Evolutionary conservation across 2,329 filamentous ascomycete species (phyloP), one percentile per base, ranked within the genome.

Genomic region (Dothiorella sarmentorum): DNA sequence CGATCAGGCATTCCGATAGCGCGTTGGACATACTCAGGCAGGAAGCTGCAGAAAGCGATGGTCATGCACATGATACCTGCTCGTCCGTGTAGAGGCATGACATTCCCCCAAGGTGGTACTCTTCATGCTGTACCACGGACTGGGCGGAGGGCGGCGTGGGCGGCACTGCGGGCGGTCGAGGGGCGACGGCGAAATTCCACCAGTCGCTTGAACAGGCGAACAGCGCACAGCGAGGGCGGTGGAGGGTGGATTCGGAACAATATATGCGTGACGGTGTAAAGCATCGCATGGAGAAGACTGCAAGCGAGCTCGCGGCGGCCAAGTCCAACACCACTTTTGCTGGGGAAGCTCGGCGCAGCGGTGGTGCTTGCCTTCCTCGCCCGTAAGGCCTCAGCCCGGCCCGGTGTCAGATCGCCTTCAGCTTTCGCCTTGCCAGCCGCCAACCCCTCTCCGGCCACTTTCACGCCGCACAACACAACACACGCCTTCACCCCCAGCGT

Each of bases 401-500:
- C 31, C 47, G 45, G 45, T 27, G 29, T 31, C 29, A 31, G 29
- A 31, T 31, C 29, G 29, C 29, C n/a, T n/a, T n/a, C n/a, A n/a
- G 22, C 18, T 18, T 22, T 33, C 18, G 44, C 44, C 47, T 31
- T 52, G 22, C 47, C 47, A 52, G 31, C 47, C 47, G 47, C 47
- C 47, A 52, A 52, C 47, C 47, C 47, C 47, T 52, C 47, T 52
- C 31, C 47, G 47, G 31, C 47, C 47, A 37, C 47, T 11, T n/a
- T 20, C 22, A 29, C 33, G 47, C 47, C 47, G 47, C 47, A 26
- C 47, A 52, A 18, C 37, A 52, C 47, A 26, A 37, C 47, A 31
- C 29, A 11, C 22, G 38, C 44, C 22, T 29, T 52, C 15, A 31
- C 20, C 47, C 31, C 47, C 33, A 38, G 33, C 47, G 47, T 52